Evolutionary conservation across 2,329 filamentous ascomycete species (phyloP), one percentile per base, ranked within the genome.

Genomic region (Aspergillus sp.): DNA sequence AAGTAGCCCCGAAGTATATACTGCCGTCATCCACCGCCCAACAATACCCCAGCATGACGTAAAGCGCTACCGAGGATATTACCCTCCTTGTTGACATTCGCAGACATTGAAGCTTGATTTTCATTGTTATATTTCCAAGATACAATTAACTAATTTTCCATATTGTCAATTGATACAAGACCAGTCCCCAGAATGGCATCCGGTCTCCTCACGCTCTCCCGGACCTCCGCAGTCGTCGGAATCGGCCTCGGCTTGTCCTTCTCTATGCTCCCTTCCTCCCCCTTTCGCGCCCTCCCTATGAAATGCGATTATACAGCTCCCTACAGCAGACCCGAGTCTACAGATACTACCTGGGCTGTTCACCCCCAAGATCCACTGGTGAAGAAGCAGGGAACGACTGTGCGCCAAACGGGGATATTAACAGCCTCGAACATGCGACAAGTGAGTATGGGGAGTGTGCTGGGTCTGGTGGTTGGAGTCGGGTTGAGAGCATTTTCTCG

Each of bases 401-500:
- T 57, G 3, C 60, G 8, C 31, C 33, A 51, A 9, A 60, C 50
- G 40, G 63, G 68, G 6, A 58, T 73, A n/a, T 50, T 75, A 56
- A 73, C 67, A 11, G 66, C 69, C 17, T 66, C 66, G 23, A 74
- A 70, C 37, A 76, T 79, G 66, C 73, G 74, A 15, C 77, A 80
- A 64, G 69, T 79, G 46, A 79, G 76, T 61, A 46, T 79, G 55
- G 78, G 78, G 1, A 78, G 77, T 59, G 74, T 79, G 8, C 60
- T 80, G 46, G 78, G 78, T 2, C 61, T 80, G 19, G 71, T 77
- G 6, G 70, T 71, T 3, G 78, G 78, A 2, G 65, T 80, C 50
- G 71, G 77, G 14, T 56, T 80, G 62, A 69, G 77, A 52, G 75
- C 76, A 21, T 79, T 80, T 59, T 79, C 76, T 19, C 73, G 70